These are phyloP conservation scores for Aurantiochytrium sp. DNA, from an alignment of 108 stramenopile species.

Conservation along the genomic window DNA sequence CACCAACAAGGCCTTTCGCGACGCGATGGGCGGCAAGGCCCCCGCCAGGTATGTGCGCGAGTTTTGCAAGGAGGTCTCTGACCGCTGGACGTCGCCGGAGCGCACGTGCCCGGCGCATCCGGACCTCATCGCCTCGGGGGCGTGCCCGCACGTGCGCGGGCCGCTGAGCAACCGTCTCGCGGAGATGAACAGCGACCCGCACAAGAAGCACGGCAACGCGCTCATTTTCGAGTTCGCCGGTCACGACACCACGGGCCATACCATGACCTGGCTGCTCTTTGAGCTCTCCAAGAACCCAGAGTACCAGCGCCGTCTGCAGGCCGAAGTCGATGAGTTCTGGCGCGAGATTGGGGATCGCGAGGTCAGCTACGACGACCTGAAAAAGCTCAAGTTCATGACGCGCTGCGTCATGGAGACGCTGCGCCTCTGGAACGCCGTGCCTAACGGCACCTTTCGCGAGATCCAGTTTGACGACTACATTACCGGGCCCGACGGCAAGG, in stretches of 20 bases:
- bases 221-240: conserved; percentile 16
- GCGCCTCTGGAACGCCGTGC: neutral
- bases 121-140: neutral
- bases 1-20: neutral
- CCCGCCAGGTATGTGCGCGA: neutral
- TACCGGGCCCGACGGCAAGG: neutral
- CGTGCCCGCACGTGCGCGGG: neutral
- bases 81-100: neutral
- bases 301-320: neutral
- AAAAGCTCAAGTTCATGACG: neutral
- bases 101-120: neutral
- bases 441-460: conserved; percentile 21
- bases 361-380: neutral
- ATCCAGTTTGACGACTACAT: conserved; percentile 17
- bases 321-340: neutral
- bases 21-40: neutral
- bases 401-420: conserved; percentile 24
- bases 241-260: conserved; percentile 20
- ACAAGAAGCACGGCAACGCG: neutral
- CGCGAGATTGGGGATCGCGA: neutral
- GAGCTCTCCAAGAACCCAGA: neutral
- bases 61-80: neutral
- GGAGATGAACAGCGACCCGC: neutral
- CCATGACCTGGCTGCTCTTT: conserved; percentile 19
- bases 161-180: conserved; percentile 21